Evolutionary conservation across 2,329 filamentous ascomycete species (phyloP).

Genomic region (Colletotrichum lindemuthianum): DNA sequence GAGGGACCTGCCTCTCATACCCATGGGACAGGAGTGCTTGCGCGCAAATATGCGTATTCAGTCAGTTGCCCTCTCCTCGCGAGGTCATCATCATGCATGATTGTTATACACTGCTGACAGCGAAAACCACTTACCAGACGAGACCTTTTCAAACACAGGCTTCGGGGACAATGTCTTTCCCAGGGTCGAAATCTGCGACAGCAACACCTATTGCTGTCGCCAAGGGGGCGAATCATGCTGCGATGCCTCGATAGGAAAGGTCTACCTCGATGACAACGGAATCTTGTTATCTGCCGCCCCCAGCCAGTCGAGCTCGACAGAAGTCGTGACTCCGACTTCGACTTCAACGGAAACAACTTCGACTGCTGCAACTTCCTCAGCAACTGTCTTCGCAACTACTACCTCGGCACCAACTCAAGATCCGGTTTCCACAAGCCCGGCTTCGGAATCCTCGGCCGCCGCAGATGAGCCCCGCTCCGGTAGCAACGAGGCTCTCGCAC

Average conservation of each 20-base stretch:
- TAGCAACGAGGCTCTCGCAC: not conserved
- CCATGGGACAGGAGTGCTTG: not conserved
- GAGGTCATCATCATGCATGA: not conserved
- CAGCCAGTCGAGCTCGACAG: not conserved
- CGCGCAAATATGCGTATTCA: conserved; percentile 10
- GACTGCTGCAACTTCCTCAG: not conserved
- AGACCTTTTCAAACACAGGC: not conserved
- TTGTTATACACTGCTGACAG: not conserved
- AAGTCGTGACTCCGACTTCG: not conserved
- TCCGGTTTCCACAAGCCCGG: not conserved
- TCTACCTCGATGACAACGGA: not conserved
- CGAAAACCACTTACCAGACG: not conserved
- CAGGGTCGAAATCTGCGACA: not conserved
- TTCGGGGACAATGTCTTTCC: not conserved
- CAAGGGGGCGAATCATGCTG: not conserved
- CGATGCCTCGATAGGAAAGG: not conserved
- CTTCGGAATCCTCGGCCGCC: not conserved
- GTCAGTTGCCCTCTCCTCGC: not conserved
- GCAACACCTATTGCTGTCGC: not conserved
- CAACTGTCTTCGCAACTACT: not conserved
- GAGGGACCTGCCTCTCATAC: not conserved
- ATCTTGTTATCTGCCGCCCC: not conserved
- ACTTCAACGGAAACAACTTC: not conserved
- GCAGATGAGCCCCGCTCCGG: not conserved
- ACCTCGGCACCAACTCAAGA: not conserved